Evolutionary conservation across 2,329 filamentous ascomycete genomes (phyloP), one percentile per base, ranked within the genome.

Genomic region (Exophiala viscosa): DNA sequence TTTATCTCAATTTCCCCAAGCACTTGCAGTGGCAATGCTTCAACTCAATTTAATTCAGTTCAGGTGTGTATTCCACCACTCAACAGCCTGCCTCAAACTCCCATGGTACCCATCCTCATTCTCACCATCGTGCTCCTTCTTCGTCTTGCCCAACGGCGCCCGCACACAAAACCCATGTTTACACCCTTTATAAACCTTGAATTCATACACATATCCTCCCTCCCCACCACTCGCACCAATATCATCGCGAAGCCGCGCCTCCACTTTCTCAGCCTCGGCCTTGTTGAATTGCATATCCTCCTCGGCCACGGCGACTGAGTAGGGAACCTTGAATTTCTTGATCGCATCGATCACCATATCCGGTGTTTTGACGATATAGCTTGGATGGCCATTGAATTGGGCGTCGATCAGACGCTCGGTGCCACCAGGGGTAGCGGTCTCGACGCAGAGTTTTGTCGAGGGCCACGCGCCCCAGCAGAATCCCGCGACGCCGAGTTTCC

Each of bases 401-500:
- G 69, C 76, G 55, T 81, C 75, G 39, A 81, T 63, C 8, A 81
- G 68, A 2, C 54, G 34, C 8, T 49, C 45, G 1, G 32, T 57
- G 3, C 60, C 63, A 34, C 59, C 66, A 14, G 66, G 49, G 6
- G 50, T 50, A 5, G 33, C 38, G 3, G 54, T 38, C 54, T 72
- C 69, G 5, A 71, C 69, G 20, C 73, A 68, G 4, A 84, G 70
- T 13, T 73, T 63, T 3, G 79, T 63, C 4, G 70, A 64, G 54
- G 80, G 73, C 56, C 78, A 77, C 15, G 79, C 81, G 39, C 81
- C 81, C 80, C 80, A 84, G 69, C 79, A 84, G 68, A 81, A 84
- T 0, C 81, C 82, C 0, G 76, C 77, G 0, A 72, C 76, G 28
- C 75, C 79, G 20, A 83, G 64, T 52, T 71, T 73, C 3, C 67